phyloP scores from a whole-genome alignment of 163 green algal species.

The Coccomyxa subellipsoidea region DNA sequence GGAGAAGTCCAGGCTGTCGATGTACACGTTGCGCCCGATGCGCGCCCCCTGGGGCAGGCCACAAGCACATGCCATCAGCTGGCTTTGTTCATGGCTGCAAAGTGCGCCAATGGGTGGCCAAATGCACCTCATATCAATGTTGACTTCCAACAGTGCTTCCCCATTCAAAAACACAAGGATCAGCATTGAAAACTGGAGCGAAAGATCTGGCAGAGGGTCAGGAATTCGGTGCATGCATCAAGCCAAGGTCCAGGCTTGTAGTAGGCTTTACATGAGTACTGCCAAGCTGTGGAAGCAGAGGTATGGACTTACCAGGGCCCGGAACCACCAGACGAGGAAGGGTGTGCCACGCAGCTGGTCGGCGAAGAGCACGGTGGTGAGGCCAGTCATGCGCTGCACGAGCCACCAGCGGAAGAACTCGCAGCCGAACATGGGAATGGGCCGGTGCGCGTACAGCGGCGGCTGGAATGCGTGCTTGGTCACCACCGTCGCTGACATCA shows the following conservation, averaged over 20 bases:
- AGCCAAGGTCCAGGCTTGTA: too few relatives aligned
- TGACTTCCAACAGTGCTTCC: too few relatives aligned
- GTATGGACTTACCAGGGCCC: not conserved
- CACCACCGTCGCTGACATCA: constrained; percentile 1
- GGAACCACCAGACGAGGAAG: constrained; percentile 8
- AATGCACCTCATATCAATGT: too few relatives aligned
- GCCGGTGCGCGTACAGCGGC: not conserved
- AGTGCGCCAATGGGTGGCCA: too few relatives aligned
- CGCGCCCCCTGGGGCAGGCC: not conserved
- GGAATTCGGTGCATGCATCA: too few relatives aligned
- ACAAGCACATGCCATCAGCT: too few relatives aligned
- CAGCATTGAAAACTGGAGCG: too few relatives aligned
- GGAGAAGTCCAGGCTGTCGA: constrained; percentile 19
- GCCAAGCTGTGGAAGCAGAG: not conserved
- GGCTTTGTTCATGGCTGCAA: too few relatives aligned
- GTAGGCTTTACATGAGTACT: too few relatives aligned
- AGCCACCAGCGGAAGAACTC: constrained; percentile 23
- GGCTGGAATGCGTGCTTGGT: constrained; percentile 9
- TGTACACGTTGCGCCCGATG: not conserved
- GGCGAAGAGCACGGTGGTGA: constrained; percentile 12
- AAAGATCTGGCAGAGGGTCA: too few relatives aligned
- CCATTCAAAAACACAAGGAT: too few relatives aligned
- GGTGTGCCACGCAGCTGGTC: constrained; percentile 10
- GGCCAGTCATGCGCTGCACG: not conserved
- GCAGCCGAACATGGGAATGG: not conserved